Evolutionary conservation across 2,329 filamentous ascomycete genomes (phyloP), one percentile per base, ranked within the genome.

Genomic region (Calonectria henricotiae): DNA sequence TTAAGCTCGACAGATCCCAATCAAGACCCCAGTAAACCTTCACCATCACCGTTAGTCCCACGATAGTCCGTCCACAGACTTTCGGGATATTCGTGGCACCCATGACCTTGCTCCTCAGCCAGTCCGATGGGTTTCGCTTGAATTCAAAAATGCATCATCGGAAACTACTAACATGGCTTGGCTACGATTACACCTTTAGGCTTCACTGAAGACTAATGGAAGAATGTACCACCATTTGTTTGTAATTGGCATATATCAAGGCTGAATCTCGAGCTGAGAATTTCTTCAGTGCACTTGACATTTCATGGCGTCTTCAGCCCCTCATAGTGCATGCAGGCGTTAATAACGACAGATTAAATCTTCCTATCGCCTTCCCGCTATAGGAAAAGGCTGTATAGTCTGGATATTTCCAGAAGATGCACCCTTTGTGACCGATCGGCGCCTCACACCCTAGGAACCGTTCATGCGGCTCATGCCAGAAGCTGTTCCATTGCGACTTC

Each of bases 1-100:
- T 76, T 74, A 73, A 73, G 51, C 73, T 41, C 32, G 55, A 54
- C 23, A 69, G 69, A 51, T 39, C 63, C 67, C 43, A 35, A 35
- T 7, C 11, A 39, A 27, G 30, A 13, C 25, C 27, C 27, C 27
- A 15, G 55, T 41, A 30, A 64, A 43, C 44, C 46, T 23, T 54
- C 41, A 32, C 12, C 47, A 41, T 20, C 49, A 43, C 63, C 51
- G n/a, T 27, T 41, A 39, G 55, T 12, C 23, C 35, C 55, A 60
- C 41, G 23, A 43, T 75, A 68, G 63, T 73, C 71, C 54, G 58
- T 49, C 32, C 69, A 71, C 70, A 67, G 65, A 49, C 54, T 65
- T 54, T 65, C 62, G 71, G 72, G 72, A 70, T 63, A 65, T 69
- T 74, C 65, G 72, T 58, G 60, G 65, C 70, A 66, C 49, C 54